Conservation (phyloP, 306 rosid genomes). For the Rubus idaeus region DNA sequence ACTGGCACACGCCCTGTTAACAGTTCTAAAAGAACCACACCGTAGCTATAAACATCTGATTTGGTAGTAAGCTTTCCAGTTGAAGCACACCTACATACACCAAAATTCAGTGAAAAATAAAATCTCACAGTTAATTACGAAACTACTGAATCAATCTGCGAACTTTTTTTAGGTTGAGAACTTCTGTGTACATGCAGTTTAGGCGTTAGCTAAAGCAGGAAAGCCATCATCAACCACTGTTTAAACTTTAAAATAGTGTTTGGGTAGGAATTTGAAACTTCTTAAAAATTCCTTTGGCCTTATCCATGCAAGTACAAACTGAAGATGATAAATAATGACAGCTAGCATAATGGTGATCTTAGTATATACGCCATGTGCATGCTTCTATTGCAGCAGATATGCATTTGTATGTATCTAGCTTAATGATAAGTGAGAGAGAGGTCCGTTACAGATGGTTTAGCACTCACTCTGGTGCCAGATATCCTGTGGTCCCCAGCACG, state of each 20-base stretch:
- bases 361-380: conserved; percentile 42
- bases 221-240: neutral
- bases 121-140: neutral
- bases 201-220: neutral
- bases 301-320: conserved; percentile 6
- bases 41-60: conserved; percentile 91
- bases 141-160: neutral
- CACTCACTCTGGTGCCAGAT: conserved; percentile 98
- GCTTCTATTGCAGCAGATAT: conserved; percentile 33
- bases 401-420: conserved; percentile 17
- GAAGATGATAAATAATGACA: conserved; percentile 32
- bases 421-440: conserved; percentile 24
- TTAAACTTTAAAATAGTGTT: neutral
- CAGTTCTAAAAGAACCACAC: conserved; percentile 90
- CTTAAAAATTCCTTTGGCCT: neutral
- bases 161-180: neutral
- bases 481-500: conserved; percentile 93
- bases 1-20: conserved; percentile 91
- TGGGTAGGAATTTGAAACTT: neutral
- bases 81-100: conserved; percentile 68
- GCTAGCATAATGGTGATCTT: conserved; percentile 46
- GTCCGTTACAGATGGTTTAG: conserved; percentile 24
- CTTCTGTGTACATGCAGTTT: neutral
- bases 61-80: conserved; percentile 89
- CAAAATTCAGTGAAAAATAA: conserved; percentile 16